phyloP scores from a whole-genome alignment of 805 yeast species.

The Schwanniomyces vanrijiae region DNA sequence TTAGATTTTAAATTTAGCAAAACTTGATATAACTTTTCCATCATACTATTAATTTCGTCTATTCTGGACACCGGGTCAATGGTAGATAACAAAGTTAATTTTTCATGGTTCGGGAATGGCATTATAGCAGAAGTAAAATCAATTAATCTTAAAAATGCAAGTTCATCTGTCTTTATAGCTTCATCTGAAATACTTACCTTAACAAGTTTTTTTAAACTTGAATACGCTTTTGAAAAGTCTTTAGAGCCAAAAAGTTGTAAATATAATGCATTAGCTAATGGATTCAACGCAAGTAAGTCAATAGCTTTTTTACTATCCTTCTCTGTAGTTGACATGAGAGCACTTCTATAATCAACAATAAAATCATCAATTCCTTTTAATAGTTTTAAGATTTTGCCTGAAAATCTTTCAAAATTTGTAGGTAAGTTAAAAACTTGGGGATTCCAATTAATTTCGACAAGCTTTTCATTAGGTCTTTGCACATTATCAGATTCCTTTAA shows the following conservation, averaged over 20 bases:
- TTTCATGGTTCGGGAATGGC: conserved; percentile 48
- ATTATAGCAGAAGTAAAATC: conserved; percentile 53
- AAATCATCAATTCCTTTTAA: conserved; percentile 42
- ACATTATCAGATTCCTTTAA: conserved; percentile 7
- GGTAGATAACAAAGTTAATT: conserved; percentile 37
- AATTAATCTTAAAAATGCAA: conserved; percentile 27
- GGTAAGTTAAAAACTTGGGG: conserved; percentile 15
- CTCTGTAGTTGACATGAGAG: conserved; percentile 19
- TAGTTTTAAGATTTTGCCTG: conserved; percentile 15
- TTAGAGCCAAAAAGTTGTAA: conserved; percentile 52
- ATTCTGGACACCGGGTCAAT: conserved; percentile 34
- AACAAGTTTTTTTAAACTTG: conserved; percentile 36
- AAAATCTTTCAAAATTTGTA: conserved; percentile 17
- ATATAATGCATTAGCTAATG: conserved; percentile 58
- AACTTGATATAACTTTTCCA: conserved; percentile 34
- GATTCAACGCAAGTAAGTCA: conserved; percentile 50
- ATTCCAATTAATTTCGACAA: conserved; percentile 27
- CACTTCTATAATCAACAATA: conserved; percentile 35
- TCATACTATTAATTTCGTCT: conserved; percentile 26
- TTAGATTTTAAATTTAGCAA: conserved; percentile 35
- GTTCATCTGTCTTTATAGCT: conserved; percentile 20
- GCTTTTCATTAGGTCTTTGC: conserved; percentile 21
- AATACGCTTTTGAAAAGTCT: conserved; percentile 47
- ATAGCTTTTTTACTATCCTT: conserved; percentile 12
- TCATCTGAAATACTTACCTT: conserved; percentile 19